phyloP scores from a whole-genome alignment of 129 eudicot species.

The Flaveria bidentis region DNA sequence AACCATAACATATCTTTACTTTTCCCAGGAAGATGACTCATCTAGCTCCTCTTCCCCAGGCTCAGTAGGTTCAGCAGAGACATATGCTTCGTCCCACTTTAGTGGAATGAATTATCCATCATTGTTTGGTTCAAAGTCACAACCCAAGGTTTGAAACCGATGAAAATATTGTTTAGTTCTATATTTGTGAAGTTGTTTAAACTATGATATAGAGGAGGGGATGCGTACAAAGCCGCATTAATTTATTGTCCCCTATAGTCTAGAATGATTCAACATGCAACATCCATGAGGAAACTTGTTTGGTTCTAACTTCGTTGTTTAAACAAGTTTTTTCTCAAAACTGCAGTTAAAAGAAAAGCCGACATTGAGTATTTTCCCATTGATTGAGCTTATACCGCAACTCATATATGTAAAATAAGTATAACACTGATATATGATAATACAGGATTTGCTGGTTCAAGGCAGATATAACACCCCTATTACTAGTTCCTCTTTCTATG shows the following conservation, averaged over 20 bases:
- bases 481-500: conserved; percentile 37
- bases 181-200: not conserved
- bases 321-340: not conserved
- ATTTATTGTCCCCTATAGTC: not conserved
- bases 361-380: not conserved
- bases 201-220: not conserved
- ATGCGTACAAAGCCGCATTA: not conserved
- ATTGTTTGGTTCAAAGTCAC: conserved; percentile 74
- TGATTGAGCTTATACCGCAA: not conserved
- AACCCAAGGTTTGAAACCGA: conserved; percentile 53
- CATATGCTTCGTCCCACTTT: conserved; percentile 83
- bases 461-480: conserved; percentile 44
- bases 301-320: not conserved
- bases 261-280: not conserved
- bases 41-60: conserved; percentile 82
- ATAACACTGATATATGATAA: conserved; percentile 14
- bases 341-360: not conserved
- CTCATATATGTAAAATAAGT: conserved; percentile 8
- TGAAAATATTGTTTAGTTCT: not conserved
- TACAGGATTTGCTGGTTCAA: conserved; percentile 48
- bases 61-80: conserved; percentile 74
- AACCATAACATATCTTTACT: conserved; percentile 19
- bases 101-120: conserved; percentile 91
- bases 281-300: not conserved
- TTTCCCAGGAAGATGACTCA: conserved; percentile 69